A percentile compares a stretch with the other conserved stretches of the same genome.
These are phyloP conservation scores for Lasiodiplodia sp. DNA, from an alignment of 2,329 filamentous ascomycete genomes.

Conservation along the genomic window DNA sequence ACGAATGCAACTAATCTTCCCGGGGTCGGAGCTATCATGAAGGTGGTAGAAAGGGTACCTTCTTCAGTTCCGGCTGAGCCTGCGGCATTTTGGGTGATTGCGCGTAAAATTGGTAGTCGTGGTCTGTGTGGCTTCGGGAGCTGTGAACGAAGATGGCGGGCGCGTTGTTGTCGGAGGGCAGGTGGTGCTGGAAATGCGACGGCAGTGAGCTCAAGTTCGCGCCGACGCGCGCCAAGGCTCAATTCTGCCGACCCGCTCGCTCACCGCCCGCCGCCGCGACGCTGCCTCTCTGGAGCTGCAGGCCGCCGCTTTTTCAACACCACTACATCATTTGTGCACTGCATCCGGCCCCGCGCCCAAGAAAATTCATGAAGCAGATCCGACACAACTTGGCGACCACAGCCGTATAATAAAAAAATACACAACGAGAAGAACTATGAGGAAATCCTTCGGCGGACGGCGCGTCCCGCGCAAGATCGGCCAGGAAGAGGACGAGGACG, in stretches of 20 bases:
- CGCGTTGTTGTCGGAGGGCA: slow-evolving; percentile 3
- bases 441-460: slow-evolving; percentile 61
- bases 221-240: slow-evolving; percentile 23
- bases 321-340: not conserved
- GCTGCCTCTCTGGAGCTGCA: slow-evolving; percentile 12
- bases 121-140: not conserved
- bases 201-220: slow-evolving; percentile 25
- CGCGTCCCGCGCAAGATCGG: slow-evolving; percentile 81
- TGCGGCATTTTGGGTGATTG: slow-evolving; percentile 80
- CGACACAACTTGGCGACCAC: not conserved
- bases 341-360: not conserved
- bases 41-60: slow-evolving; percentile 63
- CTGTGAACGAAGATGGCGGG: not conserved
- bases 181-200: slow-evolving; percentile 17
- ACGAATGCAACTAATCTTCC: not conserved
- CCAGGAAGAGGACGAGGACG: slow-evolving; percentile 62
- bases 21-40: not conserved
- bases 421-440: slow-evolving; percentile 53
- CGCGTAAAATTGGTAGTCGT: not conserved
- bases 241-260: slow-evolving; percentile 7
- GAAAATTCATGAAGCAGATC: not conserved
- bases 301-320: slow-evolving; percentile 2
- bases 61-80: slow-evolving; percentile 98
- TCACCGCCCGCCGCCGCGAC: slow-evolving; percentile 20
- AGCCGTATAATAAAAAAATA: not conserved